Percentiles rank a stretch among this genome's conserved stretches.
Conservation (phyloP, 495 filamentous ascomycete species). For the Penicillium antarcticum region DNA sequence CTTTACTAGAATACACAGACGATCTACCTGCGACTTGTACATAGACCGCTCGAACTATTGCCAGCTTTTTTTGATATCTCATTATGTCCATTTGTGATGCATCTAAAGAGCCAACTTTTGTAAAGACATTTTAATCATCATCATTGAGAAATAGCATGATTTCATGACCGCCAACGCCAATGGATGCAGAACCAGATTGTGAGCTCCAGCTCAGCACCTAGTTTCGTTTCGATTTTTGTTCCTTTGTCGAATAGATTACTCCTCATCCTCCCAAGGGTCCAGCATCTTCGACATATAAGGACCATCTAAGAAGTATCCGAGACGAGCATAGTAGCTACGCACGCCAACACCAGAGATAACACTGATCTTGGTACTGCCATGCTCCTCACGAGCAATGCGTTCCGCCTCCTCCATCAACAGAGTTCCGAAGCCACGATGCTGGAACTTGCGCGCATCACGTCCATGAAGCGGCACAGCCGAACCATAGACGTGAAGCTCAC, state of each 20-base stretch:
- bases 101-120: conserved; percentile 1
- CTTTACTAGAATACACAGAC: conserved; percentile 9
- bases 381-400: conserved; percentile 88
- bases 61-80: conserved; percentile 11
- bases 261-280: conserved; percentile 45
- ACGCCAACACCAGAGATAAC: conserved; percentile 96
- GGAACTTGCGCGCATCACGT: conserved; percentile 90
- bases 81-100: conserved; percentile 1
- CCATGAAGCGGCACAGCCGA: conserved; percentile 93
- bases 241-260: conserved; percentile 16
- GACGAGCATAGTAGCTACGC: conserved; percentile 84
- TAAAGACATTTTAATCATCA: conserved; percentile 27
- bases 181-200: conserved; percentile 7
- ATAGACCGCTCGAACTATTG: conserved; percentile 21
- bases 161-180: conserved; percentile 11
- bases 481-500: conserved; percentile 95
- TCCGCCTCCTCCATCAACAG: conserved; percentile 97
- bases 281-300: conserved; percentile 81
- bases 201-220: neutral
- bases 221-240: neutral
- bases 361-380: conserved; percentile 87
- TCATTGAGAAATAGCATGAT: conserved; percentile 8
- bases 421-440: conserved; percentile 97
- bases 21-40: conserved; percentile 21
- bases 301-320: conserved; percentile 90